Evolutionary conservation across 2,329 filamentous ascomycete genomes (phyloP), one percentile per base, ranked within the genome.

Genomic region (Metarhizium humberi): DNA sequence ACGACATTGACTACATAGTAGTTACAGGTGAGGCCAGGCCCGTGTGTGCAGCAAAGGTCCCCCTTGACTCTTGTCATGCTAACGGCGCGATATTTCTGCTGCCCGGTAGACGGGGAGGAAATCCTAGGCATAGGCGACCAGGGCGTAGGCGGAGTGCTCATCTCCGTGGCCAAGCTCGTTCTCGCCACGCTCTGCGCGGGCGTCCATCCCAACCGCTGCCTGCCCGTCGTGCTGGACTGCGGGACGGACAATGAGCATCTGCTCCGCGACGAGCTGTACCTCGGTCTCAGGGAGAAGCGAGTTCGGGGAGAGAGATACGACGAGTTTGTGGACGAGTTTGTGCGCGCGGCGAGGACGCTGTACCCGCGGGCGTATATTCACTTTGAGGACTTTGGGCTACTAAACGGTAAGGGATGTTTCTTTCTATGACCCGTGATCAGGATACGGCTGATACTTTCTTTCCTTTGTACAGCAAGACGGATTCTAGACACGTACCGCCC

Each of bases 121-220:
- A 95, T 95, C 50, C 77, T 95, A 0, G 90, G 91, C 1, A 95
- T 95, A 56, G 90, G 91, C 1, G 91, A 95, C 64, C 90, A 95
- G 71, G 91, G 91, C 1, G 86, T 90, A 1, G 90, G 91, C 5
- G 90, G 86, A 2, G 87, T 95, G 52, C 75, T 95, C 43, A 95
- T 95, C 57, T 91, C 87, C 2, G 78, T 90, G 1, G 91, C 91
- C 6, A 95, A 96, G 66, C 75, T 95, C 32, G 86, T 86, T 10
- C 77, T 95, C 46, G 90, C 89, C 30, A 95, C 91, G 0, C 73
- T 94, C 0, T 95, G 90, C 67, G 90, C 88, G n/a, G 91, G 91
- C 7, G 82, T 96, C 6, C 88, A 95, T 65, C 90, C 89, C 0
- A 84, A 85, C 45, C 77, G 89, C 29, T 88, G 87, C 4, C 74